These are phyloP conservation scores for Chaetomium tenue DNA, from an alignment of 495 filamentous ascomycete genomes.

Conservation along the genomic window DNA sequence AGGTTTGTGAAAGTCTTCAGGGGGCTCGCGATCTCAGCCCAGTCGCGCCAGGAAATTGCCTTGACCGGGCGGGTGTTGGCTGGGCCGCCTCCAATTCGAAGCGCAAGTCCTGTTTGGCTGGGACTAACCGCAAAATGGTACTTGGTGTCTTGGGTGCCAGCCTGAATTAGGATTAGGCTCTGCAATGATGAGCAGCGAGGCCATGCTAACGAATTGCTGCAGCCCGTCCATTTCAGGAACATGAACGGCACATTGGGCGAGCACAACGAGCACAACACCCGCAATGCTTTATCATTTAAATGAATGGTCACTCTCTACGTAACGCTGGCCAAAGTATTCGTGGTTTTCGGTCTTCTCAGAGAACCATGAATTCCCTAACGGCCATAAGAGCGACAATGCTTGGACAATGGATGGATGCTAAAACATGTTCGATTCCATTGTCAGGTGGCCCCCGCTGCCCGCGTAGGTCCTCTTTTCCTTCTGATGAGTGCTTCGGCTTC, in stretches of 20 bases:
- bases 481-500: neutral
- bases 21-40: constrained; percentile 27
- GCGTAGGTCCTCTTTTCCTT: no score
- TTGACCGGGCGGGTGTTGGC: constrained; percentile 25
- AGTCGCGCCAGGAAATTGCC: constrained; percentile 35
- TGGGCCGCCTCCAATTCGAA: constrained; percentile 25
- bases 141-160: constrained; percentile 27
- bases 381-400: neutral
- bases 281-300: constrained; percentile 19
- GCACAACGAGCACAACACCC: constrained; percentile 2
- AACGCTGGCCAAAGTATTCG: no score
- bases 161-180: constrained; percentile 27
- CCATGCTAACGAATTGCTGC: constrained; percentile 29
- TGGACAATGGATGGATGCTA: neutral
- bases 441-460: no score
- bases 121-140: constrained; percentile 25
- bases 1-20: constrained; percentile 28
- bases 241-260: constrained; percentile 19
- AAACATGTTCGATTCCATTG: no score
- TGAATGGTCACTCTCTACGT: constrained; percentile 1
- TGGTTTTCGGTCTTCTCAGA: neutral
- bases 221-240: constrained; percentile 30
- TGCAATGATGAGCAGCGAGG: constrained; percentile 14
- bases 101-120: constrained; percentile 26
- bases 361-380: neutral